phyloP scores from a whole-genome alignment of 1,284 basidiomycete species.

The Trichosporon sp. region DNA sequence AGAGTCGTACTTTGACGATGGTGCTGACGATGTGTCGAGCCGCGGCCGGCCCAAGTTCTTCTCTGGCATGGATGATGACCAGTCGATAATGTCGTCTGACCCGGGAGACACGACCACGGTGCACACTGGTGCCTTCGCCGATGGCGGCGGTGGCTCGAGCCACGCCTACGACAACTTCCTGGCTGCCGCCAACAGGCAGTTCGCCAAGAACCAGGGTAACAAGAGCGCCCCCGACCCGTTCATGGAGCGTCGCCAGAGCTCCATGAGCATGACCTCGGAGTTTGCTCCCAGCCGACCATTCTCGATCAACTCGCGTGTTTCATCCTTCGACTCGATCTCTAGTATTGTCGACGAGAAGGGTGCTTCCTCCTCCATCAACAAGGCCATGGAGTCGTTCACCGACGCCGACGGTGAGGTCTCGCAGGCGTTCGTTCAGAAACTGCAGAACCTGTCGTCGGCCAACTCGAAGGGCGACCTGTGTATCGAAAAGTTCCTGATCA shows the following conservation, averaged over 20 bases:
- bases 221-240: constrained; percentile 73
- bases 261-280: constrained; percentile 39
- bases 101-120: constrained; percentile 48
- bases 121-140: constrained; percentile 31
- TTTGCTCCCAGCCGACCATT: constrained; percentile 69
- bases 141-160: constrained; percentile 19
- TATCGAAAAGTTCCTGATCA: constrained; percentile 84
- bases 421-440: constrained; percentile 80
- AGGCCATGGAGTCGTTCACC: constrained; percentile 89
- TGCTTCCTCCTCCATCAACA: constrained; percentile 87
- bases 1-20: constrained; percentile 19
- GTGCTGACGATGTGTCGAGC: constrained; percentile 17
- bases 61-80: constrained; percentile 63
- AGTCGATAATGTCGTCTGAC: constrained; percentile 56
- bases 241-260: constrained; percentile 61
- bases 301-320: constrained; percentile 73
- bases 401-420: constrained; percentile 88
- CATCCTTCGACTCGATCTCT: constrained; percentile 82
- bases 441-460: constrained; percentile 74
- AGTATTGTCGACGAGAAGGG: constrained; percentile 85
- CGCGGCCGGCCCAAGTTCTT: constrained; percentile 58
- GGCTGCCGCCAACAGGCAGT: constrained; percentile 76
- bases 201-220: constrained; percentile 73
- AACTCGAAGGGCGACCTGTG: constrained; percentile 89
- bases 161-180: constrained; percentile 71